A percentile compares a stretch with the other conserved stretches of the same genome.
Conservation (phyloP, 768 basidiomycete genomes). For the Trametes cingulata region DNA sequence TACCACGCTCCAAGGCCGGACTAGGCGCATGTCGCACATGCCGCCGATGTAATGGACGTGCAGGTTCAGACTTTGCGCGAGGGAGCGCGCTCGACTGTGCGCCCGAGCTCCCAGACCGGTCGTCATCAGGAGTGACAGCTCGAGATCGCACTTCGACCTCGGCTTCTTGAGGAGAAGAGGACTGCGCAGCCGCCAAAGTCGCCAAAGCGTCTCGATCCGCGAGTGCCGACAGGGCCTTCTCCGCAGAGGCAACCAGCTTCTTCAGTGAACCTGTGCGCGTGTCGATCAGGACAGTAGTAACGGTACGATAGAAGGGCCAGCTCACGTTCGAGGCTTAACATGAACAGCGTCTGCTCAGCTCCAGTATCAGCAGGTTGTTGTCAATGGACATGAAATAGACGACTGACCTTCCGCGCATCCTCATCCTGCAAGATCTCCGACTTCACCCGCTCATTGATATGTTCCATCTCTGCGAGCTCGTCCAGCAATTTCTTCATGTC, state of each 20-base stretch:
- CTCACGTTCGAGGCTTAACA: constrained; percentile 50
- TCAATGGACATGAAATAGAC: neutral
- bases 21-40: neutral
- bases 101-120: neutral
- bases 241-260: constrained; percentile 22
- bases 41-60: neutral
- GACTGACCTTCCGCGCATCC: constrained; percentile 44
- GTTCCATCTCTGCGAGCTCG: constrained; percentile 39
- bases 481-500: constrained; percentile 41
- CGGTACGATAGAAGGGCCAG: neutral
- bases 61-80: neutral
- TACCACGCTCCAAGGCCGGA: neutral
- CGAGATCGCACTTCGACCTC: neutral
- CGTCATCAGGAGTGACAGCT: neutral
- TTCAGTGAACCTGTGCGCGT: constrained; percentile 17
- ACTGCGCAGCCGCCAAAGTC: neutral
- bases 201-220: constrained; percentile 22
- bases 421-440: constrained; percentile 44
- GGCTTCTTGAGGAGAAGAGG: neutral
- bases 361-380: neutral
- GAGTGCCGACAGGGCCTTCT: constrained; percentile 20
- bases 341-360: constrained; percentile 40
- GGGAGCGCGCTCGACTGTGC: neutral
- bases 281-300: no score
- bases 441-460: constrained; percentile 36